These are phyloP conservation scores for Purpureocillium takamizusanense DNA, from an alignment of 2,329 filamentous ascomycete genomes.

Conservation along the genomic window DNA sequence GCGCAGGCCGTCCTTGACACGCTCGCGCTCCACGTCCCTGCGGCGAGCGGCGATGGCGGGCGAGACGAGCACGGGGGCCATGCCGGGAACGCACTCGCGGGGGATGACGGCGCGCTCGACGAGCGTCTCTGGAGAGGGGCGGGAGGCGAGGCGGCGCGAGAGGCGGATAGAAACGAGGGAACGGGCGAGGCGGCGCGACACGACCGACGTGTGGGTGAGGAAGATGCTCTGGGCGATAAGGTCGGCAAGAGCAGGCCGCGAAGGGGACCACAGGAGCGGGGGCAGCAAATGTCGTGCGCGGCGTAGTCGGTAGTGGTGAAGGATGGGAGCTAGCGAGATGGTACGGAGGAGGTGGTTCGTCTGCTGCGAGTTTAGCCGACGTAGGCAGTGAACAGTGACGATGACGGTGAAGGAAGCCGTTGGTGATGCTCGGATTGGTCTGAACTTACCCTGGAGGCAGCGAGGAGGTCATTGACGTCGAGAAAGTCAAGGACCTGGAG, in stretches of 20 bases:
- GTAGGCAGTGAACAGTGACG: too few relatives aligned
- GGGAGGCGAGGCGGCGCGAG: conserved; percentile 48
- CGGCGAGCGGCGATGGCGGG: conserved; percentile 54
- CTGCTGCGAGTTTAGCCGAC: too few relatives aligned
- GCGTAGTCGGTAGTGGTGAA: conserved; percentile 54
- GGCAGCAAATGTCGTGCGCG: conserved; percentile 44
- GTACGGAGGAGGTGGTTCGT: conserved; percentile 52
- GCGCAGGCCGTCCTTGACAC: conserved; percentile 56
- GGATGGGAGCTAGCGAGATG: conserved; percentile 54
- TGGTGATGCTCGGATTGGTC: too few relatives aligned
- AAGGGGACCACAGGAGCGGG: conserved; percentile 45
- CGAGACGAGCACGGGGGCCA: conserved; percentile 34
- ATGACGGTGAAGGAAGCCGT: too few relatives aligned
- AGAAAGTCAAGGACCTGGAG: conserved; percentile 46
- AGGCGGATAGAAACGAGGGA: conserved; percentile 58
- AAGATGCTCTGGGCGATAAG: conserved; percentile 59
- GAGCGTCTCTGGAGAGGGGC: conserved; percentile 51
- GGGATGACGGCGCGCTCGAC: conserved; percentile 58
- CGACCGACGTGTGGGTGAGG: conserved; percentile 54
- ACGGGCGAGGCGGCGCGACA: conserved; percentile 54
- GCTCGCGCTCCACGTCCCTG: conserved; percentile 55
- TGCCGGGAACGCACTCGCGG: conserved; percentile 48
- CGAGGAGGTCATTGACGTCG: conserved; percentile 47
- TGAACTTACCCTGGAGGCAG: conserved; percentile 44
- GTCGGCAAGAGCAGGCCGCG: conserved; percentile 49